Percentiles rank a stretch among this genome's conserved stretches.
Conservation (phyloP, 352 stramenopile species). For the Pythium monospermum region DNA sequence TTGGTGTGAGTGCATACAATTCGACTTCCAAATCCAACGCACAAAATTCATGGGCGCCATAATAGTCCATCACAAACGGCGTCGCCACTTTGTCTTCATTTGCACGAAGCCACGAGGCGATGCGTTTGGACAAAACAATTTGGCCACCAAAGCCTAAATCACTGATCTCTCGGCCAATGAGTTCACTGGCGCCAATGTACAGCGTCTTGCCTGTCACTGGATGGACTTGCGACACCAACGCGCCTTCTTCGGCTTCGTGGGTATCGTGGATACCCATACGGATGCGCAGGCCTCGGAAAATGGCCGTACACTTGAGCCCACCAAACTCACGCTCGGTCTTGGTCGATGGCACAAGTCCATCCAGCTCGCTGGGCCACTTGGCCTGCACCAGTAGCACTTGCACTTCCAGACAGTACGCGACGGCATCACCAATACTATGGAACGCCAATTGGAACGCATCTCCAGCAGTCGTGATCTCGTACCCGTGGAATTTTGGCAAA, state of each 20-base stretch:
- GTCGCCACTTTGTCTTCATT: conserved; percentile 26
- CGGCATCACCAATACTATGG: conserved; percentile 50
- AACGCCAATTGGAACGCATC: conserved; percentile 73
- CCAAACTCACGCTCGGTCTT: conserved; percentile 45
- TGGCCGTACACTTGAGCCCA: conserved; percentile 25
- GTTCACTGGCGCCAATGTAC: conserved; percentile 18
- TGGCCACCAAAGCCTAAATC: conserved; percentile 24
- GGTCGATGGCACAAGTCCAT: conserved; percentile 41
- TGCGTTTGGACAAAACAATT: conserved; percentile 21
- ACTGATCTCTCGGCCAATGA: conserved; percentile 18
- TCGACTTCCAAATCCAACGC: conserved; percentile 54
- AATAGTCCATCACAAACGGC: conserved; percentile 48
- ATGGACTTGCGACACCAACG: conserved; percentile 6
- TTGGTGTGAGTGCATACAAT: conserved; percentile 55
- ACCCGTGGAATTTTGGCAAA: conserved; percentile 44
- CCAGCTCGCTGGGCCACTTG: conserved; percentile 52
- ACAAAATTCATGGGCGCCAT: conserved; percentile 36
- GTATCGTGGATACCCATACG: conserved; percentile 76
- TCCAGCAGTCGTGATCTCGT: conserved; percentile 69
- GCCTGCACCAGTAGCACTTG: conserved; percentile 45
- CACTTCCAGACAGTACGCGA: conserved; percentile 55
- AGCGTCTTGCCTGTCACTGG: conserved; percentile 22
- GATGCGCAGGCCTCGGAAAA: conserved; percentile 64
- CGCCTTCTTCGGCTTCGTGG: not conserved
- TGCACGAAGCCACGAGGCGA: conserved; percentile 13